A percentile compares a stretch with the other conserved stretches of the same genome.
phyloP scores from a whole-genome alignment of 257 asterid species.

The Voacanga thouarsii region DNA sequence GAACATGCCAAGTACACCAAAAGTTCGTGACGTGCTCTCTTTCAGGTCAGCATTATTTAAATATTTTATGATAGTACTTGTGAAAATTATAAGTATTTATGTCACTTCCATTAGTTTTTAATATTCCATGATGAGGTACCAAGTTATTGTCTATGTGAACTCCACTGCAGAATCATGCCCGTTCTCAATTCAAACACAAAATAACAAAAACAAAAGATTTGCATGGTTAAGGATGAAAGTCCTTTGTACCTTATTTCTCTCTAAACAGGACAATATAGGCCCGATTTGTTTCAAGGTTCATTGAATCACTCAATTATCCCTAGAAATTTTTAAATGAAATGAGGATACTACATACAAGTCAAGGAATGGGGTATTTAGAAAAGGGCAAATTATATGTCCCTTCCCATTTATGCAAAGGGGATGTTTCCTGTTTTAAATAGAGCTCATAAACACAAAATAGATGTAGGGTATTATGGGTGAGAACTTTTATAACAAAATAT shows the following conservation, averaged over 20 bases:
- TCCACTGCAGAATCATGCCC: not conserved
- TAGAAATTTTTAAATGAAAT: not conserved
- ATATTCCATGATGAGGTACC: not conserved
- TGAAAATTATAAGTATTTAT: constrained; percentile 20
- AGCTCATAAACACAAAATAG: not conserved
- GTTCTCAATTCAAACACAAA: not conserved
- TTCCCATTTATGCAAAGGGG: not conserved
- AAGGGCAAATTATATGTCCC: not conserved
- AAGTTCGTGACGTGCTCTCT: constrained; percentile 94
- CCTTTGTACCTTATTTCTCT: not conserved
- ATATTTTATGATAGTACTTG: constrained; percentile 10
- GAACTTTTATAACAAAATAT: not conserved
- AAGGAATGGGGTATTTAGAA: not conserved
- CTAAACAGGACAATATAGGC: not conserved
- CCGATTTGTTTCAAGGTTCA: not conserved
- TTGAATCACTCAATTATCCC: not conserved
- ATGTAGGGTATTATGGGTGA: not conserved
- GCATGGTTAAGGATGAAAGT: not conserved
- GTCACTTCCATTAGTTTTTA: constrained; percentile 12
- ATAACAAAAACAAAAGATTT: not conserved
- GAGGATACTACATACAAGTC: not conserved
- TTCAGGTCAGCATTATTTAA: constrained; percentile 66
- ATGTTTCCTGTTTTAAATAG: not conserved
- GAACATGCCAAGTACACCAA: constrained; percentile 95
- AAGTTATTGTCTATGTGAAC: not conserved